A percentile compares a stretch with the other conserved stretches of the same genome.
Conservation (phyloP, 1,284 basidiomycete species). For the Austropuccinia psidii region DNA sequence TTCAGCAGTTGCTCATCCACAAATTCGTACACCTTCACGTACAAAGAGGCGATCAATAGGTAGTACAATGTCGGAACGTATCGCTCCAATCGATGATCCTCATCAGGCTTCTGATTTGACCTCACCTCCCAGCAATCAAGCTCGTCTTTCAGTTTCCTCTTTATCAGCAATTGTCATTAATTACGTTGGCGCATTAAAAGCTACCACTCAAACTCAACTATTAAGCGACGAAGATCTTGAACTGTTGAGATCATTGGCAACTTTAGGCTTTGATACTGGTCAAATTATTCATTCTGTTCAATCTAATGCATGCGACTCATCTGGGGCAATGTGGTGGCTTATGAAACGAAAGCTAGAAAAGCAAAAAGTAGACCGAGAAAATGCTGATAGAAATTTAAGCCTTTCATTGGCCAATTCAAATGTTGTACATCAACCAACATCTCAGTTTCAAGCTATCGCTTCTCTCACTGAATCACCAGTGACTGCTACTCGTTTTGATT, state of each 20-base stretch:
- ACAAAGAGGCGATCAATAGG: slow-evolving; percentile 91
- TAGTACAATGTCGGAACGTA: slow-evolving; percentile 56
- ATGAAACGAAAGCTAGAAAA: slow-evolving; percentile 62
- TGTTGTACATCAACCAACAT: too few relatives aligned
- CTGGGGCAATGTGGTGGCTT: slow-evolving; percentile 95
- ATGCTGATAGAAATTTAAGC: slow-evolving; percentile 2
- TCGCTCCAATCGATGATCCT: slow-evolving; percentile 46
- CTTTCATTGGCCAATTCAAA: too few relatives aligned
- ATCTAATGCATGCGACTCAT: slow-evolving; percentile 82
- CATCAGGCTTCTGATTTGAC: slow-evolving; percentile 55
- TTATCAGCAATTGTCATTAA: slow-evolving; percentile 38
- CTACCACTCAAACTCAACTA: slow-evolving; percentile 15
- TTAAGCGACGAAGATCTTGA: slow-evolving; percentile 58
- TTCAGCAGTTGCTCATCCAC: slow-evolving; percentile 39
- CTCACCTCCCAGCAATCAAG: slow-evolving; percentile 61
- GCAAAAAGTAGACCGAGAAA: slow-evolving; percentile 9
- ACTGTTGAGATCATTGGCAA: slow-evolving; percentile 65
- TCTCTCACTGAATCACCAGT: not conserved
- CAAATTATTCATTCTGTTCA: slow-evolving; percentile 90
- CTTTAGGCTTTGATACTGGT: slow-evolving; percentile 80
- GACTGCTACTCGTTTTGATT: not conserved
- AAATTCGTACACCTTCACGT: slow-evolving; percentile 74
- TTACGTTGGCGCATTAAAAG: slow-evolving; percentile 25
- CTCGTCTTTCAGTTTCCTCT: slow-evolving; percentile 74
- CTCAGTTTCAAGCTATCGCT: too few relatives aligned